phyloP scores from a whole-genome alignment of 495 filamentous ascomycete species.

The Rhypophila decipiens region DNA sequence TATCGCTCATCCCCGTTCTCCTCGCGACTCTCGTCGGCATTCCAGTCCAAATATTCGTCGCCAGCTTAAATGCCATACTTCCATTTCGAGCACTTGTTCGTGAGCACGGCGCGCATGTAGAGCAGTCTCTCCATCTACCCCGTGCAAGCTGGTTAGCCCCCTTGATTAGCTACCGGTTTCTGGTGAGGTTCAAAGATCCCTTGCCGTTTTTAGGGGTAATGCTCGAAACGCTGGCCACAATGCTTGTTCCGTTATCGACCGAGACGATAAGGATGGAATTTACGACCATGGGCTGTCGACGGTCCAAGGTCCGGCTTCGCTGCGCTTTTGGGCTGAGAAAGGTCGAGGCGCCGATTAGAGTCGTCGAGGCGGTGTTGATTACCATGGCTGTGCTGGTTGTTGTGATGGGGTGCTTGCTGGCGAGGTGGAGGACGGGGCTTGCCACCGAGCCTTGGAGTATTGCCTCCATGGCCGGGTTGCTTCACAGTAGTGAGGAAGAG shows the following conservation, averaged over 20 bases:
- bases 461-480: background rate
- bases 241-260: background rate
- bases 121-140: background rate
- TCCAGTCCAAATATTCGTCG: background rate
- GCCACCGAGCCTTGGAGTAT: conserved; percentile 4
- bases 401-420: background rate
- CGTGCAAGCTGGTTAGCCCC: background rate
- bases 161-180: background rate
- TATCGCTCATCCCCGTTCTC: background rate
- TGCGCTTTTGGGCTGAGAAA: background rate
- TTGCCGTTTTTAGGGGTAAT: background rate
- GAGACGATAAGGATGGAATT: background rate
- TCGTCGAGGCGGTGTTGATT: background rate
- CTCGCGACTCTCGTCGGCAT: conserved; percentile 1
- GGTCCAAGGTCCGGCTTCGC: background rate
- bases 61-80: background rate
- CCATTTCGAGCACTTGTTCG: background rate
- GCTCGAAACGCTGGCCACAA: background rate
- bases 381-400: background rate
- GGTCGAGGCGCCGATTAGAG: background rate
- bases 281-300: background rate
- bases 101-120: background rate
- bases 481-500: no score
- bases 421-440: background rate
- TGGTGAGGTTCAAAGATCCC: background rate